These are phyloP conservation scores for Emergomyces orientalis DNA, from an alignment of 2,329 filamentous ascomycete species.

Conservation along the genomic window DNA sequence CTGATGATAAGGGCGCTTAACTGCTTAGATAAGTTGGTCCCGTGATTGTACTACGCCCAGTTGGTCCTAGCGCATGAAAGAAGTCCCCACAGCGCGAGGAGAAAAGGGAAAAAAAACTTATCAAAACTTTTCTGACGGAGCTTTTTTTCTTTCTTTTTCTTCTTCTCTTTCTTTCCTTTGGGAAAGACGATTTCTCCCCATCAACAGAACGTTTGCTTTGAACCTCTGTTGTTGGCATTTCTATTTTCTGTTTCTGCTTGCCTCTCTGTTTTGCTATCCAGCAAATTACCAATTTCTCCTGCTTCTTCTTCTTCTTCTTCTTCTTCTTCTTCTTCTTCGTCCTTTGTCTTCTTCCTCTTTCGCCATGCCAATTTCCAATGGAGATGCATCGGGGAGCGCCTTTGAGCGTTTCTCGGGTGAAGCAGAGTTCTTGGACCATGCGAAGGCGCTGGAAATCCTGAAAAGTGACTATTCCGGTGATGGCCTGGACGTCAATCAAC, in stretches of 20 bases:
- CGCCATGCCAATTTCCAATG: constrained; percentile 66
- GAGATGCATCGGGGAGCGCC: constrained; percentile 46
- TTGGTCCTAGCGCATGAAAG: neutral
- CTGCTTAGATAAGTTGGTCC: neutral
- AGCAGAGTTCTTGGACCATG: constrained; percentile 59
- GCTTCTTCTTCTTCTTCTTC: constrained; percentile 23
- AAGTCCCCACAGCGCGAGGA: constrained; percentile 6
- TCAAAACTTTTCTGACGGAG: neutral
- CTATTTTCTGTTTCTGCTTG: constrained; percentile 19
- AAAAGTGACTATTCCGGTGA: constrained; percentile 69
- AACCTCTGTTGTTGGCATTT: constrained; percentile 37
- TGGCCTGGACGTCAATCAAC: constrained; percentile 75
- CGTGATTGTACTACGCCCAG: neutral
- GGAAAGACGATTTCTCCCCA: constrained; percentile 52
- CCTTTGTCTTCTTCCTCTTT: constrained; percentile 13
- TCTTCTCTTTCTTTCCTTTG: constrained; percentile 44
- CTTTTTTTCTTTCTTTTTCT: constrained; percentile 21
- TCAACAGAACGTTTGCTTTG: constrained; percentile 43
- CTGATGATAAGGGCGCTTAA: neutral
- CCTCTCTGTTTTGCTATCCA: constrained; percentile 19
- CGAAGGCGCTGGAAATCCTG: constrained; percentile 69
- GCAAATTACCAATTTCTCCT: constrained; percentile 24
- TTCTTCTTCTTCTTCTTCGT: constrained; percentile 25
- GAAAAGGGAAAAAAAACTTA: neutral
- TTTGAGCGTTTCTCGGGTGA: constrained; percentile 37